Evolutionary conservation across 202 grass and related monocot genomes (phyloP).

Genomic region (Bolboschoenoplectus hybrid): DNA sequence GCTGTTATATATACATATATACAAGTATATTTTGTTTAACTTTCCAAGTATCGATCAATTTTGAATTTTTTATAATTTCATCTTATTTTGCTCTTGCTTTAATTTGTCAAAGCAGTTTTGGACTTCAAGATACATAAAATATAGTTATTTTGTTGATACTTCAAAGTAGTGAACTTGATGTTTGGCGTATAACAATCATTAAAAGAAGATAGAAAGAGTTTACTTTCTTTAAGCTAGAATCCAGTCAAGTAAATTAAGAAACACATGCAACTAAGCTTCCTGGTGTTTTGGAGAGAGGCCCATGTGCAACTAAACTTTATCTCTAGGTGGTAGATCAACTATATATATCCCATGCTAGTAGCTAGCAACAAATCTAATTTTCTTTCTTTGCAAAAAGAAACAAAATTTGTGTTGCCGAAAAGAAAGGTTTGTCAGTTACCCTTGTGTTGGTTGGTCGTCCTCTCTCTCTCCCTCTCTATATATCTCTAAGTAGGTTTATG

Average conservation of each 20-base stretch:
- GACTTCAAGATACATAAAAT: neutral
- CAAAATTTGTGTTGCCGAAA: neutral
- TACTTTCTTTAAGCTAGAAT: neutral
- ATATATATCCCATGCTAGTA: neutral
- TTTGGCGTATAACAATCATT: neutral
- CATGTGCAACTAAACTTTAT: neutral
- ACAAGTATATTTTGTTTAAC: neutral
- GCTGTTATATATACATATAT: neutral
- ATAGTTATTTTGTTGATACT: neutral
- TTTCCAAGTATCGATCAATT: neutral
- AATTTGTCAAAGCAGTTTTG: neutral
- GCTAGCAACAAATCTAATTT: constrained; percentile 7
- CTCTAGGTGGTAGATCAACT: constrained; percentile 25
- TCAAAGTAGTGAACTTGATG: neutral
- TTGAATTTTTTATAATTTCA: neutral
- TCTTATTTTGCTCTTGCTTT: neutral
- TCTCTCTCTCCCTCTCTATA: neutral
- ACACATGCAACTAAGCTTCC: neutral
- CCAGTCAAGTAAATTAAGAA: neutral
- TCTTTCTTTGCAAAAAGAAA: constrained; percentile 16
- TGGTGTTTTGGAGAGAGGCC: neutral
- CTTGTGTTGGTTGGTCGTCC: constrained; percentile 21
- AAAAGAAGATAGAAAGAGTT: no score
- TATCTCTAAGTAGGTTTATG: neutral
- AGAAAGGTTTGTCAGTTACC: neutral